phyloP scores from a whole-genome alignment of 2,329 filamentous ascomycete species.

The Pseudogymnoascus sp. region DNA sequence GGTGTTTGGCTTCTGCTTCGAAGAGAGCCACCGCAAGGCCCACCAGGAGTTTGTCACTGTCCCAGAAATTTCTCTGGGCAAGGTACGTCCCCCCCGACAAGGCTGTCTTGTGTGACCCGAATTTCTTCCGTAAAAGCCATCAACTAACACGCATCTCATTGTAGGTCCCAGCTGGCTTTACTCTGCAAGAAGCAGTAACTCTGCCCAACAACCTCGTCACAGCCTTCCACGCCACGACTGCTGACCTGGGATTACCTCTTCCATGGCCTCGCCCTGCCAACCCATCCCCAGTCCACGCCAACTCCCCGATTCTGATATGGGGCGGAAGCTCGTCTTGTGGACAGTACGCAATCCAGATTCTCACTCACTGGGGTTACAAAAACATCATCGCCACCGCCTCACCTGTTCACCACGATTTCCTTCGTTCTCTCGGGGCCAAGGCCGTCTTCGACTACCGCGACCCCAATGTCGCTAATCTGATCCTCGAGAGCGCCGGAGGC shows the following conservation, averaged over 20 bases:
- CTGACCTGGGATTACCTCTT: constrained; percentile 43
- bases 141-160: background rate
- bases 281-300: constrained; percentile 17
- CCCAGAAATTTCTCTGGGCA: constrained; percentile 40
- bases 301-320: constrained; percentile 30
- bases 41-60: constrained; percentile 48
- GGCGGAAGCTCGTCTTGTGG: constrained; percentile 28
- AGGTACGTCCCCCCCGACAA: constrained; percentile 20
- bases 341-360: constrained; percentile 32
- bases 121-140: constrained; percentile 20
- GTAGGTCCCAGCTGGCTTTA: constrained; percentile 34
- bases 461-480: constrained; percentile 13
- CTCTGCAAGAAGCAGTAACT: constrained; percentile 38
- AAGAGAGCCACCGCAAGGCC: constrained; percentile 38
- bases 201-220: constrained; percentile 51
- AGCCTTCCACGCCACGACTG: constrained; percentile 45
- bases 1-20: constrained; percentile 45
- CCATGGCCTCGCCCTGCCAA: constrained; percentile 40
- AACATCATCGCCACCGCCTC: constrained; percentile 32
- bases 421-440: constrained; percentile 26
- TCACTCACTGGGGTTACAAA: constrained; percentile 43
- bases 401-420: constrained; percentile 21
- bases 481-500: constrained; percentile 16
- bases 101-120: constrained; percentile 17
- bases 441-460: constrained; percentile 27